Base-by-base conservation (phyloP, 2,329 filamentous ascomycete genomes). In the Cucurbitaria berberidis region DNA sequence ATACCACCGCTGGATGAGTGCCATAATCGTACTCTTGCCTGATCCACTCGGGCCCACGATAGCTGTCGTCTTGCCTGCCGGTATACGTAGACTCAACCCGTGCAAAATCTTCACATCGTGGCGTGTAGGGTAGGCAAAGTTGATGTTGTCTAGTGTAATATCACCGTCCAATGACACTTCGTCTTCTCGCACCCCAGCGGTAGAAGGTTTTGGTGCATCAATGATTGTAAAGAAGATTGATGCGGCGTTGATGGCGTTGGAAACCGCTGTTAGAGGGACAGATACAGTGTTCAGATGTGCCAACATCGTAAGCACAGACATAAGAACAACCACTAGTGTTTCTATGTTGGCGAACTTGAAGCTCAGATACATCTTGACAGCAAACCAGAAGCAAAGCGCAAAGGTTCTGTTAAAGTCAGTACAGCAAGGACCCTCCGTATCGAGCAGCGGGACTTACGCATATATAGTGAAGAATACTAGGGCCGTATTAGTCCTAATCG, bases 1-100 rank as follows among this genome's bases (percentile, higher is more conserved):
- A 73, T 97, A 97, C 74, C 96, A 97, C 22, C 93, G 58, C 76
- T 96, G 92, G 0, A 97, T 88, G 24, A 98, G 80, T 8, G 92
- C 93, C 24, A 97, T 88, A 59, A 97, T 91, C 0, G 93, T 97
- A 69, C 89, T 93, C 78, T 97, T 98, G 34, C 93, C 93, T 29
- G 89, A 96, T 5, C 93, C 93, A 18, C 92, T 96, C 0, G 93
- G 90, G 47, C 93, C 93, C 7, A 98, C 93, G 11, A 98, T 81
- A 1, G 93, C 93, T 2, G 93, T 97, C 2, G 88, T 91, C 77
- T 96, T 96, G n/a, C 93, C 92, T 4, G 91, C 90, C 2, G 91
- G 91, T 34, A 96, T 87, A 0, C 82, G 74, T 1, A 97, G 83
- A 48, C 80, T 88, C 38, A 97, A 88, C 59, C 87, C 86, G 38